Base-by-base conservation (phyloP, 176 grass and related monocot species). In the Aechmea fasciata region DNA sequence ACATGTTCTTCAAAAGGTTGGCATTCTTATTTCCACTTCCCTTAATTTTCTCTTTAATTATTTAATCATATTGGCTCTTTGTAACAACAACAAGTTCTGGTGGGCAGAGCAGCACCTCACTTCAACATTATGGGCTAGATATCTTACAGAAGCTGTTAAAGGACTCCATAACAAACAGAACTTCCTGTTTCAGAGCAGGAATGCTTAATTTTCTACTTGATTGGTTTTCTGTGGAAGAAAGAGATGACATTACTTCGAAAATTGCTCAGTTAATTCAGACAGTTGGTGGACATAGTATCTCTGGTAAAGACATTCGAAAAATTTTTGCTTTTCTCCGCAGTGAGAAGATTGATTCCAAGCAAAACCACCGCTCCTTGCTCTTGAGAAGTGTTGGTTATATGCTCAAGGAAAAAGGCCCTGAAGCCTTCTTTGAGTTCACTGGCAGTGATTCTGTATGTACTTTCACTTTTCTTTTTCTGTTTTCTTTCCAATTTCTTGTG, bases 321-420 rank as follows among this genome's bases (percentile, higher is more conserved):
- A 67, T 92, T 18, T 96, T 96, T 85, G 88, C 93, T 53, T 86
- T 96, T 69, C 69, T 96, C 33, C 86, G 93, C 25, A 78, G 84
- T 51, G 93, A 92, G 64, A 86, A 89, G 59, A 86, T 74, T 74
- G 74, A 57, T 67, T 85, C 71, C 65, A 84, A 83, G 77, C 86
- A 90, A 64, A 89, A 86, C 23, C 78, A 87, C 52, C 87, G 82
- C 69, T 87, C 88, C 13, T 82, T 97, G 49, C 89, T 97, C 80
- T 75, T 97, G 86, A 80, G 81, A 78, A 92, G 89, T 81, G 79
- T 97, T 79, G 81, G 75, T 65, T 83, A 87, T 74, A 92, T 97
- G 89, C 85, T 97, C 64, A 96, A 96, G 86, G 93, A 96, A 85
- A 92, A 90, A 67, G 93, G 89, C 4, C 93, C 93, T 74, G 93